Conservation (phyloP, 1,139 yeast genomes). For the Yamadazyma kanchanaburiensis region DNA sequence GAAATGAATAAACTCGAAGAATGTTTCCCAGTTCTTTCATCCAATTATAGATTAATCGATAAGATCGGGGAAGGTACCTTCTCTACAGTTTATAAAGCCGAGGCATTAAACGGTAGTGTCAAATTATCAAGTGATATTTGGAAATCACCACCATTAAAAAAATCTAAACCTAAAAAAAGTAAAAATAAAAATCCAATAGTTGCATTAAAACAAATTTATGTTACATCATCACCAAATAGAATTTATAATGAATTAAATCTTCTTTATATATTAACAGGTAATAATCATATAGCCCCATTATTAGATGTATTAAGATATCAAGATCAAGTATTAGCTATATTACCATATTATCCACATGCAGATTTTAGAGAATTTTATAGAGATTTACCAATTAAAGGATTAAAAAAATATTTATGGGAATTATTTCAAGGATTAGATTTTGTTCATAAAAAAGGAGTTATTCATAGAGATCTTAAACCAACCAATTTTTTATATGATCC, state of each 20-base stretch:
- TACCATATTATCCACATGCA: slow-evolving; percentile 88
- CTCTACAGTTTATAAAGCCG: slow-evolving; percentile 86
- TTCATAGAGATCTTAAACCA: slow-evolving; percentile 89
- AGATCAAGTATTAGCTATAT: slow-evolving; percentile 89
- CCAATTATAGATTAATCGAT: slow-evolving; percentile 65
- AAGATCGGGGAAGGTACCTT: slow-evolving; percentile 96
- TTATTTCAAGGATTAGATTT: slow-evolving; percentile 71
- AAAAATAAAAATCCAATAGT: slow-evolving; percentile 55
- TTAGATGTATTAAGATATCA: slow-evolving; percentile 82
- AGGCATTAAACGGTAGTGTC: slow-evolving; percentile 52
- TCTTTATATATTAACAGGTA: slow-evolving; percentile 64
- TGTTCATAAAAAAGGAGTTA: slow-evolving; percentile 72
- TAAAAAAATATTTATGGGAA: slow-evolving; percentile 77
- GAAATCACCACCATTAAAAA: slow-evolving; percentile 46
- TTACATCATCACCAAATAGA: slow-evolving; percentile 90
- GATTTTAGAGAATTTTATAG: slow-evolving; percentile 88
- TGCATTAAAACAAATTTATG: slow-evolving; percentile 90
- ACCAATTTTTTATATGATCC: slow-evolving; percentile 84
- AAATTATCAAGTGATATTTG: slow-evolving; percentile 39
- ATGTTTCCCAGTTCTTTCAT: slow-evolving; percentile 60
- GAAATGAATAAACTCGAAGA: slow-evolving; percentile 66
- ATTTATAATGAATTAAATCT: slow-evolving; percentile 83
- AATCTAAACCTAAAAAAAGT: slow-evolving; percentile 7
- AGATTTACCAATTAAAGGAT: slow-evolving; percentile 74
- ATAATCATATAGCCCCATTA: slow-evolving; percentile 78